A percentile compares a stretch with the other conserved stretches of the same genome.
Evolutionary conservation across 495 filamentous ascomycete genomes (phyloP).

Genomic region (Cudoniella acicularis): DNA sequence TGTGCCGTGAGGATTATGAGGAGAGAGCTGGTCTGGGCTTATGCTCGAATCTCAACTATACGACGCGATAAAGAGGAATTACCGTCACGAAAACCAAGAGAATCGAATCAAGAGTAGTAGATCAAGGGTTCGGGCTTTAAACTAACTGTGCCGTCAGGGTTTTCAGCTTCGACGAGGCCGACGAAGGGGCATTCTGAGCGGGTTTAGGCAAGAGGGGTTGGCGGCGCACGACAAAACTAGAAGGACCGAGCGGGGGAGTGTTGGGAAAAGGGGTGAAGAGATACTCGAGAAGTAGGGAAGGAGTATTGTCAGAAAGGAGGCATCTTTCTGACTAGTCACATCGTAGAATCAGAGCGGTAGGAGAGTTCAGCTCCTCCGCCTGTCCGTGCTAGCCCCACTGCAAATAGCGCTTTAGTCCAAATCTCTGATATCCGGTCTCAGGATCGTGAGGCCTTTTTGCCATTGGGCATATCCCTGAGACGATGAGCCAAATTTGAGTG

Average conservation of each 20-base stretch:
- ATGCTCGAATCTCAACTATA: slow-evolving; percentile 16
- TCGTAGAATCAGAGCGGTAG: slow-evolving; percentile 1
- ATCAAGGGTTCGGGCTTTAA: slow-evolving; percentile 10
- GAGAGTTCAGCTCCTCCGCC: slow-evolving; percentile 8
- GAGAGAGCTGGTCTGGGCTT: slow-evolving; percentile 1
- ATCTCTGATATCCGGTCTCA: slow-evolving; percentile 7
- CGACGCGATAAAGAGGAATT: slow-evolving; percentile 4
- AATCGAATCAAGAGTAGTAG: slow-evolving; percentile 8
- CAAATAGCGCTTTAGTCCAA: slow-evolving; percentile 4
- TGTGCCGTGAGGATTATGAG: not conserved
- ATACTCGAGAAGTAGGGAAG: not conserved
- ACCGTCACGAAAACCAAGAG: slow-evolving; percentile 7
- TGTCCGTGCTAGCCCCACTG: not conserved
- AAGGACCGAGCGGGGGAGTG: not conserved
- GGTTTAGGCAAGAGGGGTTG: not conserved
- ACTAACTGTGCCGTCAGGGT: slow-evolving; percentile 5
- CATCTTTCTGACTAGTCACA: not conserved
- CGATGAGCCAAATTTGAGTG: slow-evolving; percentile 2
- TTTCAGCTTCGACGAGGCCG: slow-evolving; percentile 14
- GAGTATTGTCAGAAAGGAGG: not conserved
- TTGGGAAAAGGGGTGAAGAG: slow-evolving; percentile 13
- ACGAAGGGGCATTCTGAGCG: not conserved
- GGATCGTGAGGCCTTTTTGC: slow-evolving; percentile 14
- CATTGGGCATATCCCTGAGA: slow-evolving; percentile 8
- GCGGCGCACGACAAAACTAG: slow-evolving; percentile 4